Base-by-base conservation (phyloP, 202 grass and related monocot genomes). In the Alloteropsis angusta region DNA sequence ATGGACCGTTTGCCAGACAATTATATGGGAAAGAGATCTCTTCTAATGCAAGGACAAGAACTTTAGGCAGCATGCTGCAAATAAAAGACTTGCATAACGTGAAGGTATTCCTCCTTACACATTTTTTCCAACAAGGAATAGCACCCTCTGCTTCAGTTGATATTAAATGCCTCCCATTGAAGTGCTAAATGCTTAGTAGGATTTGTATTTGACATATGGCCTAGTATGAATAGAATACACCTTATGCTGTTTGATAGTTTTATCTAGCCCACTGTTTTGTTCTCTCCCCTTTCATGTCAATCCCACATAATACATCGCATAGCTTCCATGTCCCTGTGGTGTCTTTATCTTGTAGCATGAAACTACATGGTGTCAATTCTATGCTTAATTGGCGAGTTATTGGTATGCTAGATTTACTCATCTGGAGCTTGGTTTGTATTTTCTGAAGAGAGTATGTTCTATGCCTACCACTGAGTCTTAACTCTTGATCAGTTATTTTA, bases 11-110 rank as follows among this genome's bases (percentile, higher is more conserved):
- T 65, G 70, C 72, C 68, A 79, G 42, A 78, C 72, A 77, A 65
- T 69, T 78, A 77, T 79, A 84, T 71, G 78, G 87, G 85, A 36
- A 38, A 64, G 70, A 77, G 32, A 72, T 54, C 7, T 75, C 72
- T 72, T 32, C 84, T 63, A 93, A 83, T 79, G 66, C 76, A 19
- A 88, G 82, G 72, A 76, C 67, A 7, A 66, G 77, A 90, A 88
- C 65, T 73, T 88, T 90, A 26, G 77, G 77, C 66, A 92, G 57
- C 74, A 85, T 97, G n/a, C 41, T 76, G 48, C 85, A 84, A 68
- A 69, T 81, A 67, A 64, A 85, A 75, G 60, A 53, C 25, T 38
- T 23, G 3, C 22, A 83, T 76, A 21, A 65, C 62, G 36, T 71
- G 59, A 86, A 93, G 93, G 93, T 96, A 90, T 60, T 75, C 47